Conservation (phyloP, 345 rosid genomes). For the Dovyalis caffra region DNA sequence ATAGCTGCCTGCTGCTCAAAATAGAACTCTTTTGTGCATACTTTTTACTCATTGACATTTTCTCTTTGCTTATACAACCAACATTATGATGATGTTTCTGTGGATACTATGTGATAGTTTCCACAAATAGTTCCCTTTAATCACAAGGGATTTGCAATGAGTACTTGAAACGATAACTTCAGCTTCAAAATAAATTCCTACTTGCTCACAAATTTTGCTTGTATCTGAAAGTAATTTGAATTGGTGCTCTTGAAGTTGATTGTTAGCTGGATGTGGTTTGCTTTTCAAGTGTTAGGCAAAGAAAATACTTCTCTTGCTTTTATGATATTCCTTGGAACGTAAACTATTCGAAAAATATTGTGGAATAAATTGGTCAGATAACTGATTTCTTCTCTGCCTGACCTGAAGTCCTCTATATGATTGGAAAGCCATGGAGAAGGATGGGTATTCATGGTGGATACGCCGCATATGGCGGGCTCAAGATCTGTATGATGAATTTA, state of each 20-base stretch:
- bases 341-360: neutral
- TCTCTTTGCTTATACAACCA: neutral
- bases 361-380: conserved; percentile 4
- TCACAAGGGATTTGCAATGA: neutral
- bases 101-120: neutral
- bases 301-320: conserved; percentile 5
- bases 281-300: neutral
- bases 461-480: conserved; percentile 66
- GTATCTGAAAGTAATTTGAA: neutral
- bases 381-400: conserved; percentile 21
- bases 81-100: neutral
- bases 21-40: no score
- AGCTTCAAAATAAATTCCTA: neutral
- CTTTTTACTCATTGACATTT: neutral
- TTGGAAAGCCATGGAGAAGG: conserved; percentile 91
- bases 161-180: neutral
- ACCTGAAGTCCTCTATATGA: conserved; percentile 80
- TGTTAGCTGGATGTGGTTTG: neutral
- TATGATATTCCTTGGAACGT: neutral
- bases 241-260: neutral
- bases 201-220: neutral
- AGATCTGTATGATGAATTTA: conserved; percentile 78
- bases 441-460: conserved; percentile 91
- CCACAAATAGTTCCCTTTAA: neutral
- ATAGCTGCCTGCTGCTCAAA: neutral